A percentile compares a stretch with the other conserved stretches of the same genome.
Evolutionary conservation across 345 rosid species (phyloP).

Genomic region (Salix brachista): DNA sequence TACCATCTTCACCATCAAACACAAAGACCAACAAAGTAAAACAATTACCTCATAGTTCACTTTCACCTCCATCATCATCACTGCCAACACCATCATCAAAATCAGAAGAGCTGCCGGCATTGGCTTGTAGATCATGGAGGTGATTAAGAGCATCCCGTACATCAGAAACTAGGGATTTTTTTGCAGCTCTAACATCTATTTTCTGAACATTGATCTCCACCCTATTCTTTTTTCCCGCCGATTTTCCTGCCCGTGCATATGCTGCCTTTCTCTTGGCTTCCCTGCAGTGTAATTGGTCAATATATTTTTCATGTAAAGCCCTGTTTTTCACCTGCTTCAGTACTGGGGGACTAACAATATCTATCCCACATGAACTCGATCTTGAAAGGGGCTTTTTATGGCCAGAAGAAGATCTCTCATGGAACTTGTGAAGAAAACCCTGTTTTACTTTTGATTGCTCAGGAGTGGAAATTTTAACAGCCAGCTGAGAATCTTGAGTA

Average conservation of each 20-base stretch:
- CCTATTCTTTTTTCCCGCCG: slow-evolving; percentile 42
- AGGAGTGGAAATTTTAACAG: slow-evolving; percentile 46
- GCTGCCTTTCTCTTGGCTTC: slow-evolving; percentile 72
- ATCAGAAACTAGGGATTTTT: slow-evolving; percentile 44
- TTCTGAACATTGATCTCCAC: slow-evolving; percentile 21
- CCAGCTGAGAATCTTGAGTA: slow-evolving; percentile 12
- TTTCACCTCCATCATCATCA: slow-evolving; percentile 7
- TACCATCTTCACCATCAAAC: not conserved
- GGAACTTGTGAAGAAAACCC: slow-evolving; percentile 36
- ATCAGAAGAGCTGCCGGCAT: slow-evolving; percentile 32
- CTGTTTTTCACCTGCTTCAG: slow-evolving; percentile 60
- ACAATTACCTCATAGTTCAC: not conserved
- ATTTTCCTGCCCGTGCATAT: slow-evolving; percentile 15
- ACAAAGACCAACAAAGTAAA: not conserved
- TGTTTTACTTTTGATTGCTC: slow-evolving; percentile 27
- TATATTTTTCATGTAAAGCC: slow-evolving; percentile 76
- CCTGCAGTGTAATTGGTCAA: slow-evolving; percentile 63
- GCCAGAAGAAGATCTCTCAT: slow-evolving; percentile 35
- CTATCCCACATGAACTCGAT: slow-evolving; percentile 25
- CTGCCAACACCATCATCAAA: slow-evolving; percentile 11
- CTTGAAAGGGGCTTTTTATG: slow-evolving; percentile 36
- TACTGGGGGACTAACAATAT: slow-evolving; percentile 56
- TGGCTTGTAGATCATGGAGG: slow-evolving; percentile 40
- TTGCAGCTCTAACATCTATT: slow-evolving; percentile 50
- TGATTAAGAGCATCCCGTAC: slow-evolving; percentile 60